Evolutionary conservation across 768 basidiomycete species (phyloP), one percentile per base, ranked within the genome.

Genomic region (Hygrophorus pudorinus): DNA sequence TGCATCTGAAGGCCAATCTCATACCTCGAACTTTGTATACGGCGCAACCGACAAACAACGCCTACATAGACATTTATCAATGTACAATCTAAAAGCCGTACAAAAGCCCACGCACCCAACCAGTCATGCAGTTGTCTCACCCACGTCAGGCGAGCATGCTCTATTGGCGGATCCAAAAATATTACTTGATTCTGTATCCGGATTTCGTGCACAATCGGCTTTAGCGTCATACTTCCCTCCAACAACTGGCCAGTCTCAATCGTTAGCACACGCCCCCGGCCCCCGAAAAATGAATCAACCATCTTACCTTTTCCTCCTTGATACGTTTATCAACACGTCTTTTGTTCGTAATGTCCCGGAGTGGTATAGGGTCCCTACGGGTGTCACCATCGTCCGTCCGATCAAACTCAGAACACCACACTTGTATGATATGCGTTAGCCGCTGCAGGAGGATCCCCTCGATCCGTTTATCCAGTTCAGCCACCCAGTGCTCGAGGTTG

Each of bases 111-210:
- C 65, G 32, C 48, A 83, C 87, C 88, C 11, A 97, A 68, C 82
- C 89, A 89, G 47, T 85, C 82, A 54, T 98, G 93, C 48, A 96
- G 64, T 58, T 93, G 86, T 36, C 73, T 75, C 48, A 93, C 75
- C 93, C 93, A 97, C 7, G 76, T 84, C 40, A 85, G 78, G 33
- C 93, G 79, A 0, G 94, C 91, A 54, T 87, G 78, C 61, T 98
- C 94, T 66, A 97, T 89, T 47, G 96, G 96, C 20, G 96, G 96
- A 59, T 98, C 94, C 41, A 98, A 72, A 68, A 96, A 98, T 62
- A 99, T 97, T 51, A 97, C 90, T 59, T 99, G 96, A 59, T 99
- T 96, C 58, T 93, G 87, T 74, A 98, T 97, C 64, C 93, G 78
- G 50, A 98, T 87, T 60, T 98, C 94, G 61, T 98, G 93, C 5